Conservation (phyloP, 495 filamentous ascomycete species). For the Pseudoneurospora amorphoporcata region DNA sequence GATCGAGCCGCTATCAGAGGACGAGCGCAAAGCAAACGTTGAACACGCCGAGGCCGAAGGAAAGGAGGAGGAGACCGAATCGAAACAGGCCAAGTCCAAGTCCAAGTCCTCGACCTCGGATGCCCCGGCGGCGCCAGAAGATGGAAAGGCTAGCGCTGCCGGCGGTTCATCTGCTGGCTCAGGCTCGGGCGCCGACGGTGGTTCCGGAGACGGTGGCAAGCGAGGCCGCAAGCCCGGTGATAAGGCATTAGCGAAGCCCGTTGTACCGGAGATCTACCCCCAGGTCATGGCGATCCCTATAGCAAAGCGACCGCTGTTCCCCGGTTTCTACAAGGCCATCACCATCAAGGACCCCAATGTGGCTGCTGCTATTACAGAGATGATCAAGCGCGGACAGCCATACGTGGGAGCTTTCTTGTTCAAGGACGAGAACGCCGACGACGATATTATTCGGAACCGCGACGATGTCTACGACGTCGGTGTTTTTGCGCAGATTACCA, state of each 20-base stretch:
- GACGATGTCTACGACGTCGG: conserved; percentile 91
- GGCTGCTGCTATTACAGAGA: conserved; percentile 80
- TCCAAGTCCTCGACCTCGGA: conserved; percentile 31
- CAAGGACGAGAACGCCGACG: conserved; percentile 89
- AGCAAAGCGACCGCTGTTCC: conserved; percentile 86
- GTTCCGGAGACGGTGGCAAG: conserved; percentile 36
- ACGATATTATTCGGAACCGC: conserved; percentile 76
- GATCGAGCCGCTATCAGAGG: conserved; percentile 31
- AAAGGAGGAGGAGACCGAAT: conserved; percentile 20
- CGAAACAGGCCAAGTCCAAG: conserved; percentile 25
- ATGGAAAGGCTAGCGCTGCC: conserved; percentile 33
- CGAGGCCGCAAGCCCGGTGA: conserved; percentile 57
- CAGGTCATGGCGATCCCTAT: conserved; percentile 99
- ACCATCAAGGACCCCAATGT: conserved; percentile 89
- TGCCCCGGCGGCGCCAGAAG: conserved; percentile 25
- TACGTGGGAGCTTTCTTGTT: conserved; percentile 96
- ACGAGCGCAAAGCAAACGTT: conserved; percentile 37
- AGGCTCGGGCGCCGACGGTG: conserved; percentile 33
- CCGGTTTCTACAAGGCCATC: conserved; percentile 97
- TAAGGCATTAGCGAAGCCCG: conserved; percentile 71
- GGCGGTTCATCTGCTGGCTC: conserved; percentile 25
- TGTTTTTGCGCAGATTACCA: conserved; percentile 96
- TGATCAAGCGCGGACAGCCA: conserved; percentile 95
- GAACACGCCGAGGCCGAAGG: conserved; percentile 36
- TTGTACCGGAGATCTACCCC: conserved; percentile 89